Evolutionary conservation across 331 rosid species (phyloP).

Genomic region (Quercus lobata): DNA sequence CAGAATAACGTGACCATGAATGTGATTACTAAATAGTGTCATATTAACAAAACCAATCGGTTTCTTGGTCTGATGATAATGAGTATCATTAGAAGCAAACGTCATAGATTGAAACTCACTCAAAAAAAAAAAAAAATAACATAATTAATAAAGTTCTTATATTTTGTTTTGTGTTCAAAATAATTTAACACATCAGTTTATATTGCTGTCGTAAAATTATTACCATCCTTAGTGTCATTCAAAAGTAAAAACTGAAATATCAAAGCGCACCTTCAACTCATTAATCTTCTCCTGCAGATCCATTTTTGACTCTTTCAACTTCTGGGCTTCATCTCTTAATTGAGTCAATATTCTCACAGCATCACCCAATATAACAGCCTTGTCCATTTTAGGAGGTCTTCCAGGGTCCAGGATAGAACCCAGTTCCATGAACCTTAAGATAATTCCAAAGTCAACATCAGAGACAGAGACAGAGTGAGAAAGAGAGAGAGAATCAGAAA

Average conservation of each 20-base stretch:
- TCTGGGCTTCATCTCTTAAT: slow-evolving; percentile 57
- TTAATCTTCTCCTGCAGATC: slow-evolving; percentile 57
- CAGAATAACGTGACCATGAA: too few relatives aligned
- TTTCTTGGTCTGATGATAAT: too few relatives aligned
- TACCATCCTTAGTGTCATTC: too few relatives aligned
- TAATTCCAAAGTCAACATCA: slow-evolving; percentile 19
- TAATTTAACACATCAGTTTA: too few relatives aligned
- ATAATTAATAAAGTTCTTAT: too few relatives aligned
- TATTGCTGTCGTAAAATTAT: too few relatives aligned
- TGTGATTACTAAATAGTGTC: too few relatives aligned
- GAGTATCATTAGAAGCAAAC: rapidly evolving
- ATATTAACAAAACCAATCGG: rapidly evolving
- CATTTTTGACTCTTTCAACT: slow-evolving; percentile 54
- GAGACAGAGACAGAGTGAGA: slow-evolving; percentile 32
- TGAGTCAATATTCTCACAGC: slow-evolving; percentile 60
- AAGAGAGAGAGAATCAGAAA: slow-evolving; percentile 3
- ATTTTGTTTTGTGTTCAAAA: too few relatives aligned
- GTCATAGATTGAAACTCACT: rapidly evolving
- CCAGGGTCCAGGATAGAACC: slow-evolving; percentile 77
- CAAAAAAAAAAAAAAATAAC: too few relatives aligned
- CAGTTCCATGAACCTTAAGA: slow-evolving; percentile 82
- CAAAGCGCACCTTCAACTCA: slow-evolving; percentile 64
- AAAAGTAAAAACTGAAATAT: not conserved
- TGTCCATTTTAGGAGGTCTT: slow-evolving; percentile 76
- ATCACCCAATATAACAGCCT: slow-evolving; percentile 66